Conservation (phyloP, 306 rosid genomes). For the Cucumis cinereus region DNA sequence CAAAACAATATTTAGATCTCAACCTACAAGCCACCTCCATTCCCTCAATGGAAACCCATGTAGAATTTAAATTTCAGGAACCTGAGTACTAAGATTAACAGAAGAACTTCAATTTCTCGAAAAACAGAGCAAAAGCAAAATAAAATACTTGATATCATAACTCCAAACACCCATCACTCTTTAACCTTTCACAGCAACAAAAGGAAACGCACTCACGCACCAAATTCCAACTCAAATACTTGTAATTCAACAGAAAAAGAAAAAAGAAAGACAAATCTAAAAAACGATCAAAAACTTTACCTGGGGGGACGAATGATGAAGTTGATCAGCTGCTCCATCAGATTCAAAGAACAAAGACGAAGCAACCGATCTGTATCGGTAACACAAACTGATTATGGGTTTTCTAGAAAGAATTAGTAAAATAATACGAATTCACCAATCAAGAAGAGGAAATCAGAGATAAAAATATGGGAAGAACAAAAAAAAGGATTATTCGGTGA, state of each 20-base stretch:
- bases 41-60: background rate
- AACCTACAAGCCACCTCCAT: background rate
- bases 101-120: background rate
- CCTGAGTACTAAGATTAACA: background rate
- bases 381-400: background rate
- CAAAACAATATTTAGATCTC: background rate
- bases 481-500: background rate
- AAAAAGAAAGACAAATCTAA: background rate
- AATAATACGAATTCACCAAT: background rate
- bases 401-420: background rate
- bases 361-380: background rate
- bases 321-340: conserved; percentile 56
- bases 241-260: background rate
- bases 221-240: background rate
- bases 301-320: conserved; percentile 57
- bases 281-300: conserved; percentile 9
- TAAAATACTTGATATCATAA: background rate
- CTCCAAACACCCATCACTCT: background rate
- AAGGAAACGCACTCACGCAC: background rate
- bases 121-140: background rate
- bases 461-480: background rate
- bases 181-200: background rate
- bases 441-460: background rate
- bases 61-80: background rate
- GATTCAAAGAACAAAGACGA: conserved; percentile 9